These are phyloP conservation scores for Fusarium zealandicum DNA, from an alignment of 2,329 filamentous ascomycete species.

Conservation along the genomic window DNA sequence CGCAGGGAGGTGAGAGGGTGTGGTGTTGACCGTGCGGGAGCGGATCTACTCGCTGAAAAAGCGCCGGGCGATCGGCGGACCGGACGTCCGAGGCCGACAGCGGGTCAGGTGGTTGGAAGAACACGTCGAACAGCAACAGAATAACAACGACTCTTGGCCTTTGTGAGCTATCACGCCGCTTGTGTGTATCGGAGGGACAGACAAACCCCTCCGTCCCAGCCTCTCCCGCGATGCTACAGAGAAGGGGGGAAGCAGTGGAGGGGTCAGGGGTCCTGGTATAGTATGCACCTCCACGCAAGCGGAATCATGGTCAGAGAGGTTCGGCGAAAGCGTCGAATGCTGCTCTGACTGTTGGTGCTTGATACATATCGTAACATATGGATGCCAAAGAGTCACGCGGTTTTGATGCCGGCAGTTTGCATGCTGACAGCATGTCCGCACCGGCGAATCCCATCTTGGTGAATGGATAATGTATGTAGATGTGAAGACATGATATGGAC, in stretches of 20 bases:
- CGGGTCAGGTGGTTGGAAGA: slow-evolving; percentile 2
- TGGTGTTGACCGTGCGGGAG: too few relatives aligned
- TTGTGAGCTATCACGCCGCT: slow-evolving; percentile 8
- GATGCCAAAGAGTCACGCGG: slow-evolving; percentile 1
- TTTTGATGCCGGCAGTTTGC: slow-evolving; percentile 10
- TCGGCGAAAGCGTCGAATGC: too few relatives aligned
- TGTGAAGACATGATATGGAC: too few relatives aligned
- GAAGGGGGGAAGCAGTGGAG: background rate
- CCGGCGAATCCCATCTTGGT: slow-evolving; percentile 7
- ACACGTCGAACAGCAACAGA: slow-evolving; percentile 1
- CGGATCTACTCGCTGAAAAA: too few relatives aligned
- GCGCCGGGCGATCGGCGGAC: slow-evolving; percentile 18
- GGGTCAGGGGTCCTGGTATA: slow-evolving; percentile 18
- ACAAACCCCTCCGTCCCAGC: slow-evolving; percentile 14
- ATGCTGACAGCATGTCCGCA: slow-evolving; percentile 12
- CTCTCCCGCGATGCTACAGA: slow-evolving; percentile 23
- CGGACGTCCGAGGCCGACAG: slow-evolving; percentile 1
- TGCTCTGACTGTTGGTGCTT: slow-evolving; percentile 6
- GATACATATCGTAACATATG: background rate
- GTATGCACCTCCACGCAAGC: slow-evolving; percentile 30
- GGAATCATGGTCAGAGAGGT: slow-evolving; percentile 5
- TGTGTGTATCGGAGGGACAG: slow-evolving; percentile 14
- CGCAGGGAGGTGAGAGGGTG: too few relatives aligned
- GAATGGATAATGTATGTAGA: background rate
- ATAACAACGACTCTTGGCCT: slow-evolving; percentile 3